A percentile compares a stretch with the other conserved stretches of the same genome.
Conservation (phyloP, 2,329 filamentous ascomycete species). For the Pyrenochaeta sp. region DNA sequence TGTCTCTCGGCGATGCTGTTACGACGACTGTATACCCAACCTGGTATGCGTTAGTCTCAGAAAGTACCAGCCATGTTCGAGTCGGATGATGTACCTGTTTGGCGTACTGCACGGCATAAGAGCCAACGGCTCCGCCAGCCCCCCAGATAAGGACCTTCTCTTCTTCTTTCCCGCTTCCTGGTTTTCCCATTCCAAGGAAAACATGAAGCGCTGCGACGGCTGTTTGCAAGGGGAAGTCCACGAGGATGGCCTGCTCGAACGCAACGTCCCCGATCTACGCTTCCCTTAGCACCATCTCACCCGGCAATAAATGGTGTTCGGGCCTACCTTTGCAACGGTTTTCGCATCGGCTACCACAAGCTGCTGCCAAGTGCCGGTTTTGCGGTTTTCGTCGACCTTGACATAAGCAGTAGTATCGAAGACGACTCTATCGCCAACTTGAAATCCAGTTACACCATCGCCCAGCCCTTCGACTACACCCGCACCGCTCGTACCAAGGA, state of each 20-base stretch:
- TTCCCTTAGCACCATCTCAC: conserved; percentile 7
- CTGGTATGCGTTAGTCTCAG: conserved; percentile 24
- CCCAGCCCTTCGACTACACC: conserved; percentile 57
- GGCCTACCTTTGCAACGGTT: conserved; percentile 28
- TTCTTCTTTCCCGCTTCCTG: conserved; percentile 23
- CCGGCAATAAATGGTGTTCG: neutral
- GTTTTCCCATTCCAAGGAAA: conserved; percentile 33
- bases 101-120: conserved; percentile 36
- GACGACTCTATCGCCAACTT: conserved; percentile 53
- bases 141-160: conserved; percentile 38
- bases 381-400: conserved; percentile 21
- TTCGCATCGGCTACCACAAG: conserved; percentile 23
- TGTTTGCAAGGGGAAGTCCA: conserved; percentile 36
- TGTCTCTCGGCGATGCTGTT: conserved; percentile 32
- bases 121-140: conserved; percentile 35
- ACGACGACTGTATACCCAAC: conserved; percentile 35
- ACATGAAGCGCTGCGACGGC: conserved; percentile 37
- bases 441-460: conserved; percentile 51
- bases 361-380: conserved; percentile 35
- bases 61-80: neutral
- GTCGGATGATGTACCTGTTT: conserved; percentile 22
- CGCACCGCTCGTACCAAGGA: conserved; percentile 31
- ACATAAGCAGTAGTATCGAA: conserved; percentile 34
- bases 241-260: conserved; percentile 36
- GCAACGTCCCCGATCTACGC: conserved; percentile 28